Conservation (phyloP, 495 filamentous ascomycete species). For the Niebla homalea region DNA sequence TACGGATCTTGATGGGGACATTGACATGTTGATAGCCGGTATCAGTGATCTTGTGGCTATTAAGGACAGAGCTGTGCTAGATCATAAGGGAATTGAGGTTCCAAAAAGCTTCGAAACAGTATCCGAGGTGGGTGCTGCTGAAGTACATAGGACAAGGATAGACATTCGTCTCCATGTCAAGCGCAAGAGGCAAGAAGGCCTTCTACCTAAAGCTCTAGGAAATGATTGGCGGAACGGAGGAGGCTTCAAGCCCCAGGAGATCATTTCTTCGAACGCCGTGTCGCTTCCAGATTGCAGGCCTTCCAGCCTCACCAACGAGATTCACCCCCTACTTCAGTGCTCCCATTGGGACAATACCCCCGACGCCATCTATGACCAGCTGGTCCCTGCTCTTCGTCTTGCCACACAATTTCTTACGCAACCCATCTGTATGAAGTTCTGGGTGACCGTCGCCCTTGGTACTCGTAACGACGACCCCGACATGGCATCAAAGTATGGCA, state of each 20-base stretch:
- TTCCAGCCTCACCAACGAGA: constrained; percentile 16
- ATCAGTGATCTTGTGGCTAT: constrained; percentile 9
- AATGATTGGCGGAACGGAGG: constrained; percentile 1
- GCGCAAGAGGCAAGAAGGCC: constrained; percentile 13
- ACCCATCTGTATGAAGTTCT: constrained; percentile 17
- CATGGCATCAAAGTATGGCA: constrained; percentile 11
- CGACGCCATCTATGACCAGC: constrained; percentile 16
- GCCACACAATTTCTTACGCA: constrained; percentile 17
- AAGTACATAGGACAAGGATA: constrained; percentile 7
- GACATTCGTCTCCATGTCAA: constrained; percentile 9
- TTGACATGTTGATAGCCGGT: constrained; percentile 7
- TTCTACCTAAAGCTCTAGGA: not conserved
- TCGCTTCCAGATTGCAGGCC: constrained; percentile 18
- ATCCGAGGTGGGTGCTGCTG: constrained; percentile 2
- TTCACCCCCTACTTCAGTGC: constrained; percentile 14
- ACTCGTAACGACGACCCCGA: constrained; percentile 9
- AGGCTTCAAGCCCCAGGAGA: constrained; percentile 15
- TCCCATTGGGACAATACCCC: constrained; percentile 14
- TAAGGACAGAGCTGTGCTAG: constrained; percentile 3
- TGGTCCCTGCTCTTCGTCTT: constrained; percentile 14
- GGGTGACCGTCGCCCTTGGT: constrained; percentile 16
- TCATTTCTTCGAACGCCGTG: constrained; percentile 19
- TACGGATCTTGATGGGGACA: constrained; percentile 3
- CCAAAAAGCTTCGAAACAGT: constrained; percentile 13
- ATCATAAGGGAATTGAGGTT: constrained; percentile 6